A percentile compares a stretch with the other conserved stretches of the same genome.
Evolutionary conservation across 1,284 basidiomycete genomes (phyloP).

Genomic region (Volvariella surrecta): DNA sequence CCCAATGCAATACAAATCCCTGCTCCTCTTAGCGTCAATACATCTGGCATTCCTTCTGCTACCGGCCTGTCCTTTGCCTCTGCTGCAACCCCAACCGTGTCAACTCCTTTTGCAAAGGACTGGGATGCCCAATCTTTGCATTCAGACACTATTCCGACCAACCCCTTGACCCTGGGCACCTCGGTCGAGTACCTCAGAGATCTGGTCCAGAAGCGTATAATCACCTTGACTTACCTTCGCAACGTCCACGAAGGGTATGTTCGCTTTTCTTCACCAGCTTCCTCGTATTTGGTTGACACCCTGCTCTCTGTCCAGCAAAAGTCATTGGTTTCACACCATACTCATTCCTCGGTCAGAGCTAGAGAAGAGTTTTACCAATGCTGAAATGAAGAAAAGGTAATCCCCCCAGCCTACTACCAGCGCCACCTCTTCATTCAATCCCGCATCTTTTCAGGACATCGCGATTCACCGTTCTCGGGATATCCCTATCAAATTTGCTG

Average conservation of each 20-base stretch:
- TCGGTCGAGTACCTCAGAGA: constrained; percentile 70
- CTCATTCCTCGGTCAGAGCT: constrained; percentile 67
- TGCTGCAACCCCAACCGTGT: constrained; percentile 33
- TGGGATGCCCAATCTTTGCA: constrained; percentile 62
- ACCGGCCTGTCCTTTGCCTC: constrained; percentile 25
- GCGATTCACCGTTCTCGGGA: constrained; percentile 74
- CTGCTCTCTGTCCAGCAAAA: constrained; percentile 36
- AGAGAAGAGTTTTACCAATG: constrained; percentile 65
- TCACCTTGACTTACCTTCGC: constrained; percentile 76
- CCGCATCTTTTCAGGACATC: constrained; percentile 42
- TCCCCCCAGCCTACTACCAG: background rate
- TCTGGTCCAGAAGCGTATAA: constrained; percentile 73
- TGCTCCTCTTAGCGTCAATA: constrained; percentile 20
- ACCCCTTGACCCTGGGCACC: constrained; percentile 33
- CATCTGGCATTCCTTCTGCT: constrained; percentile 21
- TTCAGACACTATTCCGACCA: constrained; percentile 37
- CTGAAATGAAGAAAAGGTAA: constrained; percentile 70
- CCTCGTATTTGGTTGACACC: constrained; percentile 1
- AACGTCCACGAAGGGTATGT: constrained; percentile 78
- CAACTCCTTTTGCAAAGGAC: constrained; percentile 43
- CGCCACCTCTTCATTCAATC: background rate
- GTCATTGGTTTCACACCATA: constrained; percentile 87
- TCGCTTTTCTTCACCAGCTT: background rate
- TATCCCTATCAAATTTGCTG: constrained; percentile 74
- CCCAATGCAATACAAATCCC: constrained; percentile 15